phyloP scores from a whole-genome alignment of 2,329 filamentous ascomycete genomes.

The Beauveria rudraprayagi region DNA sequence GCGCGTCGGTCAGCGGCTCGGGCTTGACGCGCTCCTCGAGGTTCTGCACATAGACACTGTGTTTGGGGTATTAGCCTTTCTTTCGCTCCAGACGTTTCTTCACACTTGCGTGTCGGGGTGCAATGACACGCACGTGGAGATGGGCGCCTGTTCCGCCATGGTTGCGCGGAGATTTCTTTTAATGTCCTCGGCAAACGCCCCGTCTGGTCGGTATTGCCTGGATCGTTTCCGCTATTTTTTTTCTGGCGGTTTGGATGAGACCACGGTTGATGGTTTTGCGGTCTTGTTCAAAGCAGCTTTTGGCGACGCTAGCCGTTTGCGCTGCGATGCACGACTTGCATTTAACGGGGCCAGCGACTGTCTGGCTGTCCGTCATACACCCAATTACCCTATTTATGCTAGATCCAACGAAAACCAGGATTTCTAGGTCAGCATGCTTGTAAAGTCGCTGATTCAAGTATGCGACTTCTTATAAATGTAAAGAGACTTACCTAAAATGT shows the following conservation, averaged over 20 bases:
- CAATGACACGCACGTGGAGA: constrained; percentile 69
- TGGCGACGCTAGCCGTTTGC: background rate
- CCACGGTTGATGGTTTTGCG: no score
- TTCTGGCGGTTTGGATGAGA: no score
- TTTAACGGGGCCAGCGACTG: constrained; percentile 1
- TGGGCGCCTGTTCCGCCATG: constrained; percentile 38
- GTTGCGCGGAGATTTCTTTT: background rate
- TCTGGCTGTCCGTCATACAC: background rate
- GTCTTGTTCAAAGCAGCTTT: no score
- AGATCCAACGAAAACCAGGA: no score
- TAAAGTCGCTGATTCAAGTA: no score
- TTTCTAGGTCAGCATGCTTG: background rate
- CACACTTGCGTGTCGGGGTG: constrained; percentile 49
- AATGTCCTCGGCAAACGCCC: background rate
- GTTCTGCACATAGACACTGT: constrained; percentile 66
- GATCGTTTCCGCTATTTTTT: no score
- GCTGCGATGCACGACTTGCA: background rate
- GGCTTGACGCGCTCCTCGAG: constrained; percentile 88
- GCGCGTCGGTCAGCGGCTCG: constrained; percentile 62
- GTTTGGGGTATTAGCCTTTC: constrained; percentile 10
- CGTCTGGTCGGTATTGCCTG: no score
- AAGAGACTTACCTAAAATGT: no score
- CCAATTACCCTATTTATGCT: background rate
- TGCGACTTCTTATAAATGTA: no score
- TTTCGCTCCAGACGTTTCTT: background rate